phyloP scores from a whole-genome alignment of 2,329 filamentous ascomycete genomes.

The Claviceps sp. region DNA sequence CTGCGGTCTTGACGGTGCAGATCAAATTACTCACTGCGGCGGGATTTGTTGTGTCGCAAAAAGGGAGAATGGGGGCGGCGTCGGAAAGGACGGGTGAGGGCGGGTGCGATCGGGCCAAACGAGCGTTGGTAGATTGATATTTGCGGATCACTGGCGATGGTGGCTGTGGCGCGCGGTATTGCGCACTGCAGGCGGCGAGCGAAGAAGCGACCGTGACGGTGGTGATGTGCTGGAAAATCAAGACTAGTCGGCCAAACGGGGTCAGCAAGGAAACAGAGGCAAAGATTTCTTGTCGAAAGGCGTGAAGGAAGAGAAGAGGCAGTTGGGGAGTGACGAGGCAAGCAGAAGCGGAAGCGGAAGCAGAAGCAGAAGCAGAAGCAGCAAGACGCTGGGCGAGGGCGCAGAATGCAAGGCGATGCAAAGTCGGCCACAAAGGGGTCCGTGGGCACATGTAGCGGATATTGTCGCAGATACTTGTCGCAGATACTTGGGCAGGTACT shows the following conservation, averaged over 20 bases:
- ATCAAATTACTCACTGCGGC: too few species aligned
- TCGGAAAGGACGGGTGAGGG: neutral
- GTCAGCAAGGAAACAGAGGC: neutral
- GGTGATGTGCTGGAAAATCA: neutral
- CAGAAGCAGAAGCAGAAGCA: too few species aligned
- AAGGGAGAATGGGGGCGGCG: neutral
- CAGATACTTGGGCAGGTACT: neutral
- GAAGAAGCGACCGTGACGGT: neutral
- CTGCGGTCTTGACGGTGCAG: too few species aligned
- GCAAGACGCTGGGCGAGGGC: conserved; percentile 1
- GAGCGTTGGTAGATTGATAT: neutral
- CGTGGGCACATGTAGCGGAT: too few species aligned
- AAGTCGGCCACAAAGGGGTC: conserved; percentile 3
- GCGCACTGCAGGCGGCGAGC: neutral
- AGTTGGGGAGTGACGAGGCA: neutral
- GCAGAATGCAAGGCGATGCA: conserved; percentile 6
- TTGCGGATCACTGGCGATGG: neutral
- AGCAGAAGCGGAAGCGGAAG: neutral
- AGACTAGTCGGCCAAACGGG: neutral
- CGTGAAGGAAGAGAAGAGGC: neutral
- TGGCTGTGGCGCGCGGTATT: neutral
- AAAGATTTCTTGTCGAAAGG: neutral
- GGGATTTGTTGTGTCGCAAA: neutral
- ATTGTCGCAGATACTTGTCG: neutral
- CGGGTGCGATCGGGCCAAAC: neutral